Percentiles rank a stretch among this genome's conserved stretches.
phyloP scores from a whole-genome alignment of 1,139 yeast species.

The Protomyces arabidopsidicola region DNA sequence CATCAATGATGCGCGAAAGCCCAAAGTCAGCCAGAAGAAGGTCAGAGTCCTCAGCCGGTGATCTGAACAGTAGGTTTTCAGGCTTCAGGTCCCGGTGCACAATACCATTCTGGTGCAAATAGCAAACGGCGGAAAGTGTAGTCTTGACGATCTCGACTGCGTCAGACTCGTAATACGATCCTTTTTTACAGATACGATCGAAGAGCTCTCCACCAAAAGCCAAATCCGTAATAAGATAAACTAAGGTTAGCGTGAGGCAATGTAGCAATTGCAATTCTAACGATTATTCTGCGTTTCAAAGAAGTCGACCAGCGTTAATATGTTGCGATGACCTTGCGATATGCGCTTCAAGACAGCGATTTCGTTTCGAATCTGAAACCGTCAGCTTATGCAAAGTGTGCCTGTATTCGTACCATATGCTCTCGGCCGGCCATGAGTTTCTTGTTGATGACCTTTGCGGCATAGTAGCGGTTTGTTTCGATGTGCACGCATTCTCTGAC shows the following conservation, averaged over 20 bases:
- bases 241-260: constrained; percentile 9
- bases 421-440: constrained; percentile 46
- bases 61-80: constrained; percentile 67
- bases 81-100: constrained; percentile 94
- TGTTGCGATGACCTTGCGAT: constrained; percentile 52
- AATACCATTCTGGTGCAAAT: constrained; percentile 70
- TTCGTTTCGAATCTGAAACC: constrained; percentile 48
- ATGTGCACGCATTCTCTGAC: constrained; percentile 42
- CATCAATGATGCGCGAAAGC: constrained; percentile 49
- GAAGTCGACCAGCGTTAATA: constrained; percentile 61
- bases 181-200: constrained; percentile 53
- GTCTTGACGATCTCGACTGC: constrained; percentile 51
- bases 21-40: constrained; percentile 72
- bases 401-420: constrained; percentile 39
- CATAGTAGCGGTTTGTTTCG: constrained; percentile 42
- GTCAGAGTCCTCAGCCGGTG: constrained; percentile 46
- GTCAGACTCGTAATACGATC: constrained; percentile 49
- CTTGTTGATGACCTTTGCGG: constrained; percentile 46
- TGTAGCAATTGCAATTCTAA: constrained; percentile 14
- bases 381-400: background rate
- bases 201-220: constrained; percentile 70
- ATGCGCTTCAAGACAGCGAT: constrained; percentile 50
- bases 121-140: constrained; percentile 51
- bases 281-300: constrained; percentile 59
- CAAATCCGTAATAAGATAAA: constrained; percentile 62